These are phyloP conservation scores for Deinandra increscens DNA, from an alignment of 129 eudicot genomes.

Conservation along the genomic window DNA sequence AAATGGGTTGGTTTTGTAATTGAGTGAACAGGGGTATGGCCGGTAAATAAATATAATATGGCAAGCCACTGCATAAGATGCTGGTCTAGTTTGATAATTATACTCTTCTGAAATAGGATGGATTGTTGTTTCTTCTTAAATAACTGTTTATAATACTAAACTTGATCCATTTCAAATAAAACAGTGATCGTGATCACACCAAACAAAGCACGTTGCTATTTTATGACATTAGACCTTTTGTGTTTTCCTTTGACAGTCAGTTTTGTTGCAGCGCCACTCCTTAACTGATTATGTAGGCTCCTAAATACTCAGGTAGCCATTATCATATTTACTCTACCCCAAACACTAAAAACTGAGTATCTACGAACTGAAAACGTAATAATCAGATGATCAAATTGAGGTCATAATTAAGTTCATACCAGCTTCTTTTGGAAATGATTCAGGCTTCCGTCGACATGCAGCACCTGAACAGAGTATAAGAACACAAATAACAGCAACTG, in stretches of 20 bases:
- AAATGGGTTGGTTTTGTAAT: not conserved
- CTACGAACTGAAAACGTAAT: not conserved
- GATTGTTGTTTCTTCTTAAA: not conserved
- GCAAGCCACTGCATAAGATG: not conserved
- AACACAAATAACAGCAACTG: slow-evolving; percentile 50
- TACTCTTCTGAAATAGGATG: not conserved
- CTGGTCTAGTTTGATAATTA: not conserved
- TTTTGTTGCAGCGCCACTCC: too few species aligned
- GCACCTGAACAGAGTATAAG: slow-evolving; percentile 58
- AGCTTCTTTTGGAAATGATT: slow-evolving; percentile 46
- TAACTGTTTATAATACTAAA: too few species aligned
- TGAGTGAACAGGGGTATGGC: not conserved
- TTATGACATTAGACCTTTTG: not conserved
- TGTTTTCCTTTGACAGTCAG: not conserved
- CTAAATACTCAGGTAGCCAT: slow-evolving; percentile 2
- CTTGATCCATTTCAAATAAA: too few species aligned
- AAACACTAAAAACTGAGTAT: not conserved
- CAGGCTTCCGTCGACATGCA: slow-evolving; percentile 50
- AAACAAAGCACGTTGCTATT: not conserved
- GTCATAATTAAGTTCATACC: slow-evolving; percentile 47
- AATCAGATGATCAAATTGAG: not conserved
- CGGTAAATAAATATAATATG: not conserved
- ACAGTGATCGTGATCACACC: too few species aligned
- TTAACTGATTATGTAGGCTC: not conserved
- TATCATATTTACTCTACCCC: not conserved